Percentiles rank a stretch among this genome's conserved stretches.
Evolutionary conservation across 2,329 filamentous ascomycete species (phyloP).

Genomic region (Chrysosporium keratinophilum): DNA sequence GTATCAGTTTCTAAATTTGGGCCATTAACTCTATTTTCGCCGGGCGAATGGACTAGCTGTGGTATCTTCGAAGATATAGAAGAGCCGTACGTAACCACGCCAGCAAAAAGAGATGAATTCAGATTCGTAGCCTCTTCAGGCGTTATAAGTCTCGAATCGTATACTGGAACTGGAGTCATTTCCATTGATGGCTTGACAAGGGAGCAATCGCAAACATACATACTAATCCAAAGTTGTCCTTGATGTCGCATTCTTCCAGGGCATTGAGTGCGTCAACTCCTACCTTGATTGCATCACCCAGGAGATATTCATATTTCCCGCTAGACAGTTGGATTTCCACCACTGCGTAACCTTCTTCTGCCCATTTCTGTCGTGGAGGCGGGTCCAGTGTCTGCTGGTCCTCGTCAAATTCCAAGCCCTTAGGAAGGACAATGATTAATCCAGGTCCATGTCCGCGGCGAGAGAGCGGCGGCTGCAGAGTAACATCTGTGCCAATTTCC

Average conservation of each 20-base stretch:
- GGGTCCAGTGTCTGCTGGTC: conserved; percentile 41
- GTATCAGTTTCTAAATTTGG: conserved; percentile 15
- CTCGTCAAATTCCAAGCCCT: conserved; percentile 22
- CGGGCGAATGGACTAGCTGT: conserved; percentile 24
- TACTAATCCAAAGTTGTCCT: conserved; percentile 24
- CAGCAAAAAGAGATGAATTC: conserved; percentile 21
- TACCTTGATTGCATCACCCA: conserved; percentile 19
- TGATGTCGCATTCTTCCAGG: conserved; percentile 21
- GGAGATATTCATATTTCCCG: conserved; percentile 10
- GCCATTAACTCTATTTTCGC: conserved; percentile 12
- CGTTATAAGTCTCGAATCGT: conserved; percentile 14
- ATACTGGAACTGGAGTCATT: conserved; percentile 17
- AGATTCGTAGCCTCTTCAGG: conserved; percentile 14
- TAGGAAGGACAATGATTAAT: conserved; percentile 37
- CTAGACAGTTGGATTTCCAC: conserved; percentile 39
- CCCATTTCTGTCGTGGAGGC: conserved; percentile 55
- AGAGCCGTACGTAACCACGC: conserved; percentile 27
- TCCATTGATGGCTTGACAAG: neutral
- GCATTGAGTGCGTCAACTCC: conserved; percentile 19
- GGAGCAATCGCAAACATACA: conserved; percentile 17
- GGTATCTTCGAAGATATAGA: conserved; percentile 19
- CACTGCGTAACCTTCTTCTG: conserved; percentile 58
- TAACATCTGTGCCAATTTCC: conserved; percentile 19
- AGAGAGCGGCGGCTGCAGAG: conserved; percentile 40
- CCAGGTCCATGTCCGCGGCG: conserved; percentile 41